Base-by-base conservation (phyloP, 805 yeast genomes). In the Peterozyma xylosa region DNA sequence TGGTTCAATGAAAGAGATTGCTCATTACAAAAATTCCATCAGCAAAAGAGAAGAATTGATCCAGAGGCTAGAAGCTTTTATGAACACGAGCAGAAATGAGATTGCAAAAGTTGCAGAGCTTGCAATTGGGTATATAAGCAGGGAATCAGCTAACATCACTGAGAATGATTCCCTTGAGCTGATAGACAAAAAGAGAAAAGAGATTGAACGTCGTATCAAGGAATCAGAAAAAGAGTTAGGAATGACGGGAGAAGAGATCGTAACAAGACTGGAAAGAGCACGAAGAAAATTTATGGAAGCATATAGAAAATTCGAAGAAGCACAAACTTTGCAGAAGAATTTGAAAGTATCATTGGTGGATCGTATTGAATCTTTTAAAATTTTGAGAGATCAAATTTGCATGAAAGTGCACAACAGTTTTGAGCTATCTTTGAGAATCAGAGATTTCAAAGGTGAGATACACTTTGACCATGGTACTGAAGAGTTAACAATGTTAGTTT, bases 381-480 rank as follows among this genome's bases (percentile, higher is more conserved):
- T 64, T 39, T 58, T 73, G 38, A 56, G 70, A 42, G 53, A 63
- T 43, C 49, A 67, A 27, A 63, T 75, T 1, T 73, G 75, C 45
- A 57, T 63, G 33, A 73, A 66, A 32, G 82, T 80, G 15, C 74
- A 74, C 47, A 51, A 63, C 32, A 78, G 72, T 43, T 86, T 86
- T 58, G 78, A 76, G 47, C 64, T 70, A 36, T 76, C 88, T 0
- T 60, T 86, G 49, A 74, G 70, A 38, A 65, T 75, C 36, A 71
- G 97, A 61, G 84, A 85, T 3, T 89, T 85, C 58, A 70, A 73
- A 7, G 98, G 97, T 11, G 68, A 72, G 41, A 68, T 93, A 37
- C 70, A 70, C 13, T 82, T 91, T 57, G 83, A 82, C 50, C 75
- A 73, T 47, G 67, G 60, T 6, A 64, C 68, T 9, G 68, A 69